A percentile compares a stretch with the other conserved stretches of the same genome.
phyloP scores from a whole-genome alignment of 345 rosid species.

The Euphorbia lathyris region DNA sequence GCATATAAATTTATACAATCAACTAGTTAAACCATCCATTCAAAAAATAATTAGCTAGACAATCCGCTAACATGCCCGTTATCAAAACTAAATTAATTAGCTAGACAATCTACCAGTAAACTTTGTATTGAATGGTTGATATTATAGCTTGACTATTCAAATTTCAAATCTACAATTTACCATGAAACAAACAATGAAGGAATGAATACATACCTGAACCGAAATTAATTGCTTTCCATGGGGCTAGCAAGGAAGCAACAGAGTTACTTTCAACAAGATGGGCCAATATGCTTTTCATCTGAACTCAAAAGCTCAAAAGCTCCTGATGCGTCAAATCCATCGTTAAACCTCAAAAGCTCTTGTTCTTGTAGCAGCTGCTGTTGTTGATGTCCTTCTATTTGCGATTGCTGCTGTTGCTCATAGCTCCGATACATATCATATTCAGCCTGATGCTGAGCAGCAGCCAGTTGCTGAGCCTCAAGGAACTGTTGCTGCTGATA shows the following conservation, averaged over 20 bases:
- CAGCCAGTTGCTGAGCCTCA: neutral
- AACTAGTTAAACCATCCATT: too few species aligned
- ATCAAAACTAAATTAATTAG: too few species aligned
- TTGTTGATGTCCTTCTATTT: neutral
- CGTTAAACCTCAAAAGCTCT: neutral
- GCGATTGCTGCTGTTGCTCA: neutral
- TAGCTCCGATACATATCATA: neutral
- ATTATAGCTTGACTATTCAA: too few species aligned
- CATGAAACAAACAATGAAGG: too few species aligned
- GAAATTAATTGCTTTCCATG: conserved; percentile 10
- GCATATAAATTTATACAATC: too few species aligned
- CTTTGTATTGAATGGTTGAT: too few species aligned
- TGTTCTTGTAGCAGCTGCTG: neutral
- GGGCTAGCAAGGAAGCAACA: neutral
- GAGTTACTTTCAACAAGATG: conserved; percentile 30
- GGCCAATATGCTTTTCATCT: conserved; percentile 21
- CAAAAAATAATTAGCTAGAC: too few species aligned
- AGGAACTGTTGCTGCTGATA: neutral
- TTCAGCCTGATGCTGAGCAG: neutral
- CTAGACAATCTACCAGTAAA: too few species aligned
- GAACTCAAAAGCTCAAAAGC: neutral
- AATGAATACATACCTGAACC: conserved; percentile 26
- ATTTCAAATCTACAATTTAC: too few species aligned
- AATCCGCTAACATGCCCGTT: too few species aligned
- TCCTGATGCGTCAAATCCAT: neutral